phyloP scores from a whole-genome alignment of 495 filamentous ascomycete species.

The Neurospora sp. region DNA sequence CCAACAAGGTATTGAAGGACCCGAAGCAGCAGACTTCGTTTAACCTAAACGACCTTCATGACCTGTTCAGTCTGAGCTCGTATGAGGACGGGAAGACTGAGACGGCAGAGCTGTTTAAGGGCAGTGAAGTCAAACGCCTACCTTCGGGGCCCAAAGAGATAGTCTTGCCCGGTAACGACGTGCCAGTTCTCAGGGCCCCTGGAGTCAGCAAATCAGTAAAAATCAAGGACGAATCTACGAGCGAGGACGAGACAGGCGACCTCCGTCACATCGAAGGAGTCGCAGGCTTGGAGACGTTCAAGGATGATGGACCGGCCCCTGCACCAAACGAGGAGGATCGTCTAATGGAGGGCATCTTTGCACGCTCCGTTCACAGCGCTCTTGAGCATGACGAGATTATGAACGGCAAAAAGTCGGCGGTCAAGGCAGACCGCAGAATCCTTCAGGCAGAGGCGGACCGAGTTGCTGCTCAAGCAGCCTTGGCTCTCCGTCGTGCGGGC shows the following conservation, averaged over 20 bases:
- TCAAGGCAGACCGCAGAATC: constrained; percentile 58
- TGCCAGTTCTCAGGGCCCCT: constrained; percentile 1
- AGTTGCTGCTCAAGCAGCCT: constrained; percentile 68
- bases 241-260: constrained; percentile 21
- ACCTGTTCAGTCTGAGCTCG: constrained; percentile 74
- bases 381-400: constrained; percentile 87
- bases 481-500: constrained; percentile 59
- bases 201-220: neutral
- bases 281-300: constrained; percentile 24
- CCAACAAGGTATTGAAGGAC: constrained; percentile 87
- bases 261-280: constrained; percentile 29
- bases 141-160: constrained; percentile 29
- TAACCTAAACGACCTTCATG: constrained; percentile 74
- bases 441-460: constrained; percentile 72
- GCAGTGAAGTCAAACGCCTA: constrained; percentile 60
- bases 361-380: constrained; percentile 70
- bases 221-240: constrained; percentile 5
- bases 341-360: constrained; percentile 79
- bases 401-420: constrained; percentile 44
- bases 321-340: constrained; percentile 44
- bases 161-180: constrained; percentile 12
- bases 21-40: constrained; percentile 84
- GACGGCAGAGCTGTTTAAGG: constrained; percentile 74
- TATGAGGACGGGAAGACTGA: constrained; percentile 64
- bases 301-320: constrained; percentile 7